Base-by-base conservation (phyloP, 169 alveolate species). In the Plasmodium cynomolgi region DNA sequence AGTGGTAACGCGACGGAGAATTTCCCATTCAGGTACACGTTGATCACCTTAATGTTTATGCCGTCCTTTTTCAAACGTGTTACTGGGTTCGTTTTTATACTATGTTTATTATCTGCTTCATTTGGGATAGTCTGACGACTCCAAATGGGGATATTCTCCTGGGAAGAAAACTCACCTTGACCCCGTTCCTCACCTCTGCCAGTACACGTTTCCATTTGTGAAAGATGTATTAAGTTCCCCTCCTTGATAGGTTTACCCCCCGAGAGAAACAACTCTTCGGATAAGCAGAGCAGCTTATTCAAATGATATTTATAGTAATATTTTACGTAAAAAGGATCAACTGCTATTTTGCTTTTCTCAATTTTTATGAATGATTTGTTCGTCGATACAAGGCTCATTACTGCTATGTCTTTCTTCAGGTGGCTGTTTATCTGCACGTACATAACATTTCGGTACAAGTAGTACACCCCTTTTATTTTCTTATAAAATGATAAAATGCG, bases 21-120 rank as follows among this genome's bases (percentile, higher is more conserved):
- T 47, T 90, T 90, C 50, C 94, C 94, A 90, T 90, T 90, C 73
- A 90, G 37, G 50, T 73, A 80, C 72, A 90, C 82, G 17, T 54
- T 90, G 17, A 90, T 29, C 26, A 26, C 56, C 44, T 80, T 90
- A 29, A 90, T 80, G 29, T 80, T 79, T 90, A 90, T 80, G 34
- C 71, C 50, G 11, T 90, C 54, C 15, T 33, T 75, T 33, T 83
- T 20, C 44, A 20, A 15, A 82, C 39, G 41, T 17, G 62, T 33
- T 29, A 0, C 13, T 81, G 20, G 13, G n/a, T 39, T n/a, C 6
- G 0, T 31, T 33, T 33, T 3, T 75, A 33, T 4, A 29, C 83
- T 33, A 75, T 75, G 4, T 75, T 75, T 75, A 33, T 34, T 39
- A 9, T 39, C 26, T 75, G 62, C 31, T 39, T 75, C 83, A 13